A percentile compares a stretch with the other conserved stretches of the same genome.
These are phyloP conservation scores for Pisolithus thermaeus DNA, from an alignment of 1,284 basidiomycete genomes.

Conservation along the genomic window DNA sequence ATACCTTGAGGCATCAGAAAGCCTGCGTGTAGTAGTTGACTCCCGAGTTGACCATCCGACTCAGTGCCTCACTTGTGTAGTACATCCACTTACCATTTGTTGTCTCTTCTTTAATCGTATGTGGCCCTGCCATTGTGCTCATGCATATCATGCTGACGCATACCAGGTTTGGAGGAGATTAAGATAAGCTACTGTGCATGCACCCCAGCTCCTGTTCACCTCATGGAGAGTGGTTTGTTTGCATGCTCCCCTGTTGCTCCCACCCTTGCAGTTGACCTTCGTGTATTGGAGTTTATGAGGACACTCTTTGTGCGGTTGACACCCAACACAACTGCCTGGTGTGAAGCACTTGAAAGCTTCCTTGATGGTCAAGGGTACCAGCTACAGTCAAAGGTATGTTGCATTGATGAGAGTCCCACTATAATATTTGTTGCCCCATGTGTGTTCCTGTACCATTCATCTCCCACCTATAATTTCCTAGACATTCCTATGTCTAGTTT, in stretches of 20 bases:
- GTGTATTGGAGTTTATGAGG: conserved; percentile 6
- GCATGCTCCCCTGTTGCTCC: conserved; percentile 10
- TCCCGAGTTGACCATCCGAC: too few species aligned
- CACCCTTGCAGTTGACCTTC: conserved; percentile 1
- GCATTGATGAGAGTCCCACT: background rate
- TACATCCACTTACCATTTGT: background rate
- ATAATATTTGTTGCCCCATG: background rate
- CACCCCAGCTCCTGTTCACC: conserved; percentile 1
- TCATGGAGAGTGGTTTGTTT: conserved; percentile 7
- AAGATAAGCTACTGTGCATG: background rate
- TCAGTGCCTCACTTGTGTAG: background rate
- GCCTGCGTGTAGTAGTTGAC: too few species aligned
- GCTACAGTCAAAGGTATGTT: background rate
- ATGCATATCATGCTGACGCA: background rate
- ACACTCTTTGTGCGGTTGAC: conserved; percentile 6
- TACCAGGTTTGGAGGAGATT: background rate
- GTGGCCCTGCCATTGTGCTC: background rate
- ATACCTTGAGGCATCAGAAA: too few species aligned
- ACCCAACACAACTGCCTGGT: conserved; percentile 5
- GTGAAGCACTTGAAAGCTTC: conserved; percentile 9
- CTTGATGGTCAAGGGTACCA: conserved; percentile 1
- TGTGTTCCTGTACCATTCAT: background rate
- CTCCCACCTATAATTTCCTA: background rate
- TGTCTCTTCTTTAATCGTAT: background rate
- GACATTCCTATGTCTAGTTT: background rate